Evolutionary conservation across 2,329 filamentous ascomycete genomes (phyloP).

Genomic region (Colletotrichum abscissum): DNA sequence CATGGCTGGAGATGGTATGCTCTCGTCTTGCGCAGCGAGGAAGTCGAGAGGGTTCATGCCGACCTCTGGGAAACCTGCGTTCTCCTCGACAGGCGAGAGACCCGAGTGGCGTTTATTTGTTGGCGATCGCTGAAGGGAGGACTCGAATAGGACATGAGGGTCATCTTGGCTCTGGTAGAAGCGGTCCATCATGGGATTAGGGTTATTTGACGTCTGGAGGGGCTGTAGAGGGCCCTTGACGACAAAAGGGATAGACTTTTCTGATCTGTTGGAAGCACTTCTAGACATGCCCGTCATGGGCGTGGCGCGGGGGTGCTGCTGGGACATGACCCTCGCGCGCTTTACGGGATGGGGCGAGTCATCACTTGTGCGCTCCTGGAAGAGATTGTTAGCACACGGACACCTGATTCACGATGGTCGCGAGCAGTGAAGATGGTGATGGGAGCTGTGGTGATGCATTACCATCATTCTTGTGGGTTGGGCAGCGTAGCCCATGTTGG

Average conservation of each 20-base stretch:
- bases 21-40: slow-evolving; percentile 45
- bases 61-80: slow-evolving; percentile 41
- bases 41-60: slow-evolving; percentile 54
- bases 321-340: slow-evolving; percentile 48
- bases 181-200: slow-evolving; percentile 42
- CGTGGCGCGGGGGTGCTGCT: slow-evolving; percentile 39
- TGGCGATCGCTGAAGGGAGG: slow-evolving; percentile 41
- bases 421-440: background rate
- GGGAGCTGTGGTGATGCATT: slow-evolving; percentile 4
- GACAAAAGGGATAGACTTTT: slow-evolving; percentile 52
- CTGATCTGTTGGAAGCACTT: slow-evolving; percentile 54
- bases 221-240: slow-evolving; percentile 48
- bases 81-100: slow-evolving; percentile 51
- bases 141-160: slow-evolving; percentile 38
- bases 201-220: slow-evolving; percentile 39
- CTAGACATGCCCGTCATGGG: slow-evolving; percentile 42
- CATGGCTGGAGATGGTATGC: slow-evolving; percentile 41
- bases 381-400: slow-evolving; percentile 25
- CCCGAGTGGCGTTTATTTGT: slow-evolving; percentile 40
- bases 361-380: slow-evolving; percentile 41
- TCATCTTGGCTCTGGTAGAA: slow-evolving; percentile 47
- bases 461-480: slow-evolving; percentile 31
- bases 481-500: slow-evolving; percentile 32
- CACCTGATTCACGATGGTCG: background rate
- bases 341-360: slow-evolving; percentile 43